phyloP scores from a whole-genome alignment of 371 early-diverging fungal species.

The Mortierella sp. region DNA sequence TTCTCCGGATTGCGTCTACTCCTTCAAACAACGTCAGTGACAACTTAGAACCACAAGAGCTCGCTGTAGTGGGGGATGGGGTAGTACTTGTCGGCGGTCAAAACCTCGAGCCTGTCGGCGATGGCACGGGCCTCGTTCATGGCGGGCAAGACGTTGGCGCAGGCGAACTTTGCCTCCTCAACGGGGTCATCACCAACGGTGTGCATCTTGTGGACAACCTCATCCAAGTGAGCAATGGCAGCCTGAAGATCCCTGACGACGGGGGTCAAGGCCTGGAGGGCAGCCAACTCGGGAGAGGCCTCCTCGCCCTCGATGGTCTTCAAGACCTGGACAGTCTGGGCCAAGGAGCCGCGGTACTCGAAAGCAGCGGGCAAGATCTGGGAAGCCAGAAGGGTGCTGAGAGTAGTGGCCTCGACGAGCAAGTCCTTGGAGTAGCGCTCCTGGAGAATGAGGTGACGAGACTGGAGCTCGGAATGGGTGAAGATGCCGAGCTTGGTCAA shows the following conservation, averaged over 20 bases:
- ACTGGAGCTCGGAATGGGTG: constrained; percentile 86
- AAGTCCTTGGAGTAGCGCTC: constrained; percentile 98
- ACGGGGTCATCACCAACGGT: constrained; percentile 69
- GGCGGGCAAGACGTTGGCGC: constrained; percentile 71
- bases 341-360: constrained; percentile 88
- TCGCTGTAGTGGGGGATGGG: constrained; percentile 97
- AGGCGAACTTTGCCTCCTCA: constrained; percentile 75
- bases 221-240: constrained; percentile 67
- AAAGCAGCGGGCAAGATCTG: constrained; percentile 92
- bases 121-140: constrained; percentile 82
- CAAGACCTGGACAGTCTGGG: constrained; percentile 80
- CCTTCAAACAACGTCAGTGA: not conserved
- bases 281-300: constrained; percentile 77
- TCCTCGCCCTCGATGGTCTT: constrained; percentile 71
- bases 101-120: constrained; percentile 85
- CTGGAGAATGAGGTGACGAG: constrained; percentile 93
- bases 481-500: constrained; percentile 87
- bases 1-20: not conserved
- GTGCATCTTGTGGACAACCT: constrained; percentile 70
- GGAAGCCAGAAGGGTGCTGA: constrained; percentile 83
- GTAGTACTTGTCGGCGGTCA: constrained; percentile 92
- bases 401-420: constrained; percentile 93
- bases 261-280: constrained; percentile 79
- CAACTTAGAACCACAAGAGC: constrained; percentile 73
- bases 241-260: constrained; percentile 71